phyloP scores from a whole-genome alignment of 2,329 filamentous ascomycete genomes.

The Penicillium sclerotigenum region DNA sequence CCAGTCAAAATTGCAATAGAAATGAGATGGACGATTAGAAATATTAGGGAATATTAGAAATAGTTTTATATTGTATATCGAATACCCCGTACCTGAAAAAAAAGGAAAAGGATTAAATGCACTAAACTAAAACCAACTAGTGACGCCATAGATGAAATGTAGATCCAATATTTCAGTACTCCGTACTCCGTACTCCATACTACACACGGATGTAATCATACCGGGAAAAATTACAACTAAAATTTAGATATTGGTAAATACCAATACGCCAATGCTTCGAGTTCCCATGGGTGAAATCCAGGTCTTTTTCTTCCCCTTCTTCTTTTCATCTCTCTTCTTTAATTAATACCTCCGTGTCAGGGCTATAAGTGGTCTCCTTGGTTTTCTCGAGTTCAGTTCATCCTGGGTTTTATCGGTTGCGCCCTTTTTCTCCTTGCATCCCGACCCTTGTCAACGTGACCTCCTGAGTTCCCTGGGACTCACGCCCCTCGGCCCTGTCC shows the following conservation, averaged over 20 bases:
- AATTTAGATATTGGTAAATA: constrained; percentile 25
- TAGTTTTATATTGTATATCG: neutral
- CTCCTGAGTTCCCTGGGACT: constrained; percentile 12
- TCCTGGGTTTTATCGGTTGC: constrained; percentile 16
- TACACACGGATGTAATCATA: neutral
- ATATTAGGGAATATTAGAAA: neutral
- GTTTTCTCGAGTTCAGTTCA: constrained; percentile 13
- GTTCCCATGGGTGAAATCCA: constrained; percentile 10
- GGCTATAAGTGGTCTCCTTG: constrained; percentile 7
- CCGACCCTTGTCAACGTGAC: constrained; percentile 30
- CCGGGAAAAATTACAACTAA: neutral
- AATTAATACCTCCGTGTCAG: constrained; percentile 5
- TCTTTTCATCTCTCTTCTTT: constrained; percentile 15
- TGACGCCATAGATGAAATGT: constrained; percentile 37
- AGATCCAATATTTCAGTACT: too few relatives aligned
- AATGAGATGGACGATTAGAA: neutral
- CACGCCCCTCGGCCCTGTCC: constrained; percentile 7
- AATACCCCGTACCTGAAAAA: neutral
- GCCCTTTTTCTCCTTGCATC: constrained; percentile 31
- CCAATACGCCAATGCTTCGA: constrained; percentile 18
- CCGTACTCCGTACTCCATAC: too few relatives aligned
- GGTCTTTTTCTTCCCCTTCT: constrained; percentile 17
- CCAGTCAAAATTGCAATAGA: neutral
- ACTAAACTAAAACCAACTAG: constrained; percentile 6
- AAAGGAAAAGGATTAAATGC: neutral